Conservation (phyloP, 208 protist genomes). For the Wallacemonas sp. region DNA sequence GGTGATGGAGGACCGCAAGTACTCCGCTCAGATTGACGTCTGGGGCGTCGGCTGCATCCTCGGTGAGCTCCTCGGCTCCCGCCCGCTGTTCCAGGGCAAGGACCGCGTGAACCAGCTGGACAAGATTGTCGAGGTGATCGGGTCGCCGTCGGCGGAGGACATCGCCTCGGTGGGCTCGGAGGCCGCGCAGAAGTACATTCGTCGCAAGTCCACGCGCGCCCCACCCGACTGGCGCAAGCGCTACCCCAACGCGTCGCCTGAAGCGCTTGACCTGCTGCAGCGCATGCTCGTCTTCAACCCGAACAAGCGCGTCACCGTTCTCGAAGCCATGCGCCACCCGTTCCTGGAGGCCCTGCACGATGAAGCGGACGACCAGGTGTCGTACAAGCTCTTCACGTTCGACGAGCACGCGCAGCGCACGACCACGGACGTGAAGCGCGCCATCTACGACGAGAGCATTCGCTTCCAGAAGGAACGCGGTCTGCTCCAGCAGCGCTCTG, state of each 20-base stretch:
- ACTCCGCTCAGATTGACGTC: slow-evolving; percentile 90
- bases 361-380: slow-evolving; percentile 62
- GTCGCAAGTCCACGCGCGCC: slow-evolving; percentile 58
- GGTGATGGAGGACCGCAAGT: slow-evolving; percentile 91
- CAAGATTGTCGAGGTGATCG: slow-evolving; percentile 93
- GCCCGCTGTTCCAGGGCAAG: slow-evolving; percentile 89
- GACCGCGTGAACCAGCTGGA: slow-evolving; percentile 90
- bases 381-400: slow-evolving; percentile 70
- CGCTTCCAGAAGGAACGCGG: slow-evolving; percentile 66
- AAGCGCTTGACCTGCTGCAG: slow-evolving; percentile 89
- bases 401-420: slow-evolving; percentile 79
- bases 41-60: slow-evolving; percentile 93
- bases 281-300: slow-evolving; percentile 94
- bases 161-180: slow-evolving; percentile 70
- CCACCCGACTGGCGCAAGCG: slow-evolving; percentile 61
- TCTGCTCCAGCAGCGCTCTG: slow-evolving; percentile 23
- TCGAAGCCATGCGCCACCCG: slow-evolving; percentile 89
- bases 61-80: slow-evolving; percentile 84
- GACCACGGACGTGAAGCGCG: slow-evolving; percentile 78
- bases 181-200: slow-evolving; percentile 90
- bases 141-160: slow-evolving; percentile 88
- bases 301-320: slow-evolving; percentile 88
- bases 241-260: slow-evolving; percentile 75
- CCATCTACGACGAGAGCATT: slow-evolving; percentile 84
- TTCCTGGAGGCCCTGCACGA: slow-evolving; percentile 89